Conservation (phyloP, 2,329 filamentous ascomycete genomes). For the Aspergillus sp. region DNA sequence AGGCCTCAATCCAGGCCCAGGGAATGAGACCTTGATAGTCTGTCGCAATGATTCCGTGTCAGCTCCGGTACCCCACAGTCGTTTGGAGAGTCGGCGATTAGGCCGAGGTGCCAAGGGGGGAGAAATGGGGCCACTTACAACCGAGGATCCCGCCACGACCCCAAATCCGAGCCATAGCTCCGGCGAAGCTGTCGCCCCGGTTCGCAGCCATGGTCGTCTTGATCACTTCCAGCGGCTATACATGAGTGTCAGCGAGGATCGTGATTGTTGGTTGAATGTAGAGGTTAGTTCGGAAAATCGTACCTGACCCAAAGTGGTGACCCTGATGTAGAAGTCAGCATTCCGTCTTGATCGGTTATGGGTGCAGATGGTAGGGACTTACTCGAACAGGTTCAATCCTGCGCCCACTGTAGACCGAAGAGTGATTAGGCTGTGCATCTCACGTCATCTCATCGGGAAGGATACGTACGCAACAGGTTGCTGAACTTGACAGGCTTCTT, state of each 20-base stretch:
- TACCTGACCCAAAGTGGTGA: conserved; percentile 69
- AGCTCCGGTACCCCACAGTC: conserved; percentile 15
- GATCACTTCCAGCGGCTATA: conserved; percentile 89
- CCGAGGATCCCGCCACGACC: conserved; percentile 86
- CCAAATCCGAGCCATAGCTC: conserved; percentile 86
- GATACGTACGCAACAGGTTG: conserved; percentile 74
- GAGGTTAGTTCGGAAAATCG: not conserved
- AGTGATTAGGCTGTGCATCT: conserved; percentile 17
- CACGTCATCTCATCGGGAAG: not conserved
- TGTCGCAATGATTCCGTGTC: conserved; percentile 38
- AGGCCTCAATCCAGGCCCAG: conserved; percentile 99
- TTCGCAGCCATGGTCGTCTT: conserved; percentile 99
- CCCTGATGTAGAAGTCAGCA: conserved; percentile 41
- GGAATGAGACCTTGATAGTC: conserved; percentile 99
- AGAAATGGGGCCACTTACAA: conserved; percentile 62
- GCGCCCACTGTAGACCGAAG: conserved; percentile 63
- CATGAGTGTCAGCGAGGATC: not conserved
- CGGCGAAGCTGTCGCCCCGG: conserved; percentile 79
- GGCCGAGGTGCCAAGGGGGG: conserved; percentile 4
- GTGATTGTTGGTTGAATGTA: not conserved
- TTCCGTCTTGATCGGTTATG: not conserved
- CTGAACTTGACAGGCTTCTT: conserved; percentile 99
- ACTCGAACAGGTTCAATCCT: conserved; percentile 94
- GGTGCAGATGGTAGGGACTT: conserved; percentile 32
- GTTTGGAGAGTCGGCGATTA: not conserved